Conservation (phyloP, 2,329 filamentous ascomycete genomes). For the Simplicillium sp. region DNA sequence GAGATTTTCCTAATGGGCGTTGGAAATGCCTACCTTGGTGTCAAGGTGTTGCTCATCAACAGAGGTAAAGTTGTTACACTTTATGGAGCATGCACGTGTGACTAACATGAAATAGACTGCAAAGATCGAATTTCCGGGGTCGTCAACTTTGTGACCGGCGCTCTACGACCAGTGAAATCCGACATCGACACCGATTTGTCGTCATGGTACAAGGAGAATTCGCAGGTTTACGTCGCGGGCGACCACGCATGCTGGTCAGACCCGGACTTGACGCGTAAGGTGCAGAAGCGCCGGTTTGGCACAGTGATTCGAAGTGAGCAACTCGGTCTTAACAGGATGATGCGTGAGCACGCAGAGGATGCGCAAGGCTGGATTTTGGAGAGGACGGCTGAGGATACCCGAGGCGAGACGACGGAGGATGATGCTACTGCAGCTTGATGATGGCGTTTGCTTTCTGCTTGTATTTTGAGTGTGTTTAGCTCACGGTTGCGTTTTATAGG, state of each 20-base stretch:
- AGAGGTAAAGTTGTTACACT: slow-evolving; percentile 45
- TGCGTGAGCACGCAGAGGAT: slow-evolving; percentile 42
- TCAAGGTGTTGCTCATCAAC: slow-evolving; percentile 71
- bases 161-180: slow-evolving; percentile 68
- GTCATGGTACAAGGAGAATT: slow-evolving; percentile 77
- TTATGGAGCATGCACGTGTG: neutral
- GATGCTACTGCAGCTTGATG: slow-evolving; percentile 17
- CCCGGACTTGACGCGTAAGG: slow-evolving; percentile 47
- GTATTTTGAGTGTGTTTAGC: slow-evolving; percentile 1
- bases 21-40: slow-evolving; percentile 77
- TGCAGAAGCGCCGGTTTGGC: slow-evolving; percentile 51
- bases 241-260: slow-evolving; percentile 70
- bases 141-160: slow-evolving; percentile 73
- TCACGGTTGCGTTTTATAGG: slow-evolving; percentile 1
- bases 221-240: slow-evolving; percentile 65
- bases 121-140: slow-evolving; percentile 61
- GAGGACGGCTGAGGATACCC: slow-evolving; percentile 20
- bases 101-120: slow-evolving; percentile 36
- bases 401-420: slow-evolving; percentile 39
- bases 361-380: slow-evolving; percentile 41
- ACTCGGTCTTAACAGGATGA: slow-evolving; percentile 44
- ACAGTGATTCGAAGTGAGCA: slow-evolving; percentile 42
- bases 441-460: neutral
- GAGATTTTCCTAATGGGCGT: slow-evolving; percentile 81
- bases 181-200: slow-evolving; percentile 66